A percentile compares a stretch with the other conserved stretches of the same genome.
Conservation (phyloP, 2,329 filamentous ascomycete genomes). For the Curvularia verruculosa region DNA sequence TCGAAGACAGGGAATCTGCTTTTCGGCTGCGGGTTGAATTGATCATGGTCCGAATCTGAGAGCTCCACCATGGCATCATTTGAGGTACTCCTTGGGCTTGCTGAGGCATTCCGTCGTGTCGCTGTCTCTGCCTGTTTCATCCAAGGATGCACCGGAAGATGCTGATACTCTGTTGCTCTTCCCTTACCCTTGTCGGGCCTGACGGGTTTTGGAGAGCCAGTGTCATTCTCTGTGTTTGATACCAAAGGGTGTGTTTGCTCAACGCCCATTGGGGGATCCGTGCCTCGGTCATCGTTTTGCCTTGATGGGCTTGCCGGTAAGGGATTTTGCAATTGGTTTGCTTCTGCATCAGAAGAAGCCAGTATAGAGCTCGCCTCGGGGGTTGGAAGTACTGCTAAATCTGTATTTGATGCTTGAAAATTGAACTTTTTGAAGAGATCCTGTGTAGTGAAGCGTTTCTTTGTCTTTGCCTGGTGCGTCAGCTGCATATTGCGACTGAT, state of each 20-base stretch:
- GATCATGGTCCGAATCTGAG: constrained; percentile 64
- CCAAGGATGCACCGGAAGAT: constrained; percentile 39
- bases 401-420: constrained; percentile 57
- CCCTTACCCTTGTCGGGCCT: constrained; percentile 66
- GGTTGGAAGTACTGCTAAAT: constrained; percentile 24
- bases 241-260: constrained; percentile 9
- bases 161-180: constrained; percentile 56
- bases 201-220: constrained; percentile 16
- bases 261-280: constrained; percentile 1
- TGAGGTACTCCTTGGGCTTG: constrained; percentile 10
- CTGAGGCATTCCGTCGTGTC: constrained; percentile 21
- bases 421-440: constrained; percentile 86
- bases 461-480: constrained; percentile 82
- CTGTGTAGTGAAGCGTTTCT: constrained; percentile 85
- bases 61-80: constrained; percentile 36
- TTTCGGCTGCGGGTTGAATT: constrained; percentile 64
- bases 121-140: constrained; percentile 20
- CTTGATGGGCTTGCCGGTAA: constrained; percentile 55
- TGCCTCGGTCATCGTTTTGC: constrained; percentile 20
- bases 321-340: constrained; percentile 43
- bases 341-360: constrained; percentile 69
- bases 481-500: constrained; percentile 90
- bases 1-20: constrained; percentile 66
- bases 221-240: constrained; percentile 5
- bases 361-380: constrained; percentile 51